phyloP scores from a whole-genome alignment of 2,329 filamentous ascomycete species.

The Grosmannia huntii region DNA sequence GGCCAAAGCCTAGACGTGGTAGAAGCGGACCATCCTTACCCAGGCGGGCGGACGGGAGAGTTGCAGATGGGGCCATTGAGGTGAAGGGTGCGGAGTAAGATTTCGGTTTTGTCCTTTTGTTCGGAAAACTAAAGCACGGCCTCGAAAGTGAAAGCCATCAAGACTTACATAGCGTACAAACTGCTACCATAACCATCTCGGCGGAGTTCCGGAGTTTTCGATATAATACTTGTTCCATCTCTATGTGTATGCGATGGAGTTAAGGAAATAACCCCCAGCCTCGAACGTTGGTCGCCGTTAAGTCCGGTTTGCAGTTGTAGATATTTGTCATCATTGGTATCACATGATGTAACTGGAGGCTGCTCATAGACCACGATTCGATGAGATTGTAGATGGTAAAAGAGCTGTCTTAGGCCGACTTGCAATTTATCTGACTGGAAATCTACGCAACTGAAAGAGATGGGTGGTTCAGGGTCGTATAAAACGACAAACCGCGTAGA shows the following conservation, averaged over 20 bases:
- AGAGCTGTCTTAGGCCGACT: too few species aligned
- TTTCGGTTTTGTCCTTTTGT: too few species aligned
- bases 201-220: background rate
- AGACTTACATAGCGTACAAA: background rate
- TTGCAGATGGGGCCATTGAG: background rate
- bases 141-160: background rate
- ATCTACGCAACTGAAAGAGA: too few species aligned
- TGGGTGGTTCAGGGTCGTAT: too few species aligned
- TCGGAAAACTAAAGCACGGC: too few species aligned
- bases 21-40: background rate
- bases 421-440: too few species aligned
- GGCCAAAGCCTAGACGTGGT: slow-evolving; percentile 2
- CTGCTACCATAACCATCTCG: background rate
- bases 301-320: background rate
- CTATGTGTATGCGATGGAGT: background rate
- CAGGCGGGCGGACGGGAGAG: background rate
- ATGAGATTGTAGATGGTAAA: too few species aligned
- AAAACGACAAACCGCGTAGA: too few species aligned
- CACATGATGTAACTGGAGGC: too few species aligned
- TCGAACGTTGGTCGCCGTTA: background rate
- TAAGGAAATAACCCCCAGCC: background rate
- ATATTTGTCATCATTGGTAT: too few species aligned
- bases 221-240: too few species aligned
- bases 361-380: too few species aligned
- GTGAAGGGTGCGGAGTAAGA: background rate